These are phyloP conservation scores for Ophiostoma perfectum DNA, from an alignment of 2,329 filamentous ascomycete genomes.

Conservation along the genomic window DNA sequence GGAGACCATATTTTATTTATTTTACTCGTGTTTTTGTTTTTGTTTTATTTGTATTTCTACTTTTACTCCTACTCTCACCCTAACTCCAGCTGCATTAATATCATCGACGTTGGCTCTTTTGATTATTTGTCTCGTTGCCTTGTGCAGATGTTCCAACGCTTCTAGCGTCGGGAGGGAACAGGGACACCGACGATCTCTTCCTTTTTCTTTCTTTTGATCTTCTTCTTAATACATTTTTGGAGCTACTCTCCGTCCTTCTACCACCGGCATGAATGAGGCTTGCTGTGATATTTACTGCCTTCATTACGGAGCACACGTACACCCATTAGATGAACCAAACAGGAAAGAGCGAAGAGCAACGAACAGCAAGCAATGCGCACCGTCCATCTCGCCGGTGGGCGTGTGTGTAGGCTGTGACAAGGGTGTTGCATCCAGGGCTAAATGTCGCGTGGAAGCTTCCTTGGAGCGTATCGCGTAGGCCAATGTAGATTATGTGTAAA, in stretches of 20 bases:
- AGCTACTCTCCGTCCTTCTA: not conserved
- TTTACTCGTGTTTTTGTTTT: too few species aligned
- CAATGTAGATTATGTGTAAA: too few species aligned
- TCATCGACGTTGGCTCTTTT: too few species aligned
- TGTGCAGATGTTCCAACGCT: conserved; percentile 24
- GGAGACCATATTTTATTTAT: too few species aligned
- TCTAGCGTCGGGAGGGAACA: conserved; percentile 31
- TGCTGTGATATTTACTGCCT: not conserved
- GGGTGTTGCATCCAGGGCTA: not conserved
- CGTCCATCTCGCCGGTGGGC: not conserved
- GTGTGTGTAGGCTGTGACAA: not conserved
- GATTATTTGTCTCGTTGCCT: not conserved
- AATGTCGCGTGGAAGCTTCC: not conserved
- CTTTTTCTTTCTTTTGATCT: not conserved
- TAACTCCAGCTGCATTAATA: too few species aligned
- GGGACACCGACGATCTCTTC: conserved; percentile 3
- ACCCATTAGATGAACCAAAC: not conserved
- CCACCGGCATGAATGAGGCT: conserved; percentile 6
- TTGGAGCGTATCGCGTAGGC: too few species aligned
- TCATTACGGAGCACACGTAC: conserved; percentile 7
- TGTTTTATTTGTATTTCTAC: too few species aligned
- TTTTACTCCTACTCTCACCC: too few species aligned
- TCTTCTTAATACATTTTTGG: not conserved
- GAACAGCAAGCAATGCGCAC: not conserved
- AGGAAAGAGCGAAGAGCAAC: not conserved